phyloP scores from a whole-genome alignment of 2,329 filamentous ascomycete species.

The Epichloe amarillans region DNA sequence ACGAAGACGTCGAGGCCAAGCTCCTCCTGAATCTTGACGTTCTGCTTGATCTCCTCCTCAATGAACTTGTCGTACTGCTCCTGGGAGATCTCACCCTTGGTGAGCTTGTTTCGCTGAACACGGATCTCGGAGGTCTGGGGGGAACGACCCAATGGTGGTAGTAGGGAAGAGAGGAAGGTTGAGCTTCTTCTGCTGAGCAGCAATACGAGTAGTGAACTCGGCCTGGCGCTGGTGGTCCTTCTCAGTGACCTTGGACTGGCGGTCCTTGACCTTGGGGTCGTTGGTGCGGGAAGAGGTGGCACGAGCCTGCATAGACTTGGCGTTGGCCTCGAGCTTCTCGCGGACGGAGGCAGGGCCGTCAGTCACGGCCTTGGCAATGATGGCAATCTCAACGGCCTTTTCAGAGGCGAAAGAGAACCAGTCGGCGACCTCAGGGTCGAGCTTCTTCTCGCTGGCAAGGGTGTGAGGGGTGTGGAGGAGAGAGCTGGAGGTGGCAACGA shows the following conservation, averaged over 20 bases:
- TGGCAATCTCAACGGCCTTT: constrained; percentile 81
- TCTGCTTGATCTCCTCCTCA: constrained; percentile 92
- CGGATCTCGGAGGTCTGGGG: constrained; percentile 99
- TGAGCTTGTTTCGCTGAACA: constrained; percentile 92
- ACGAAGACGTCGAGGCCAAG: constrained; percentile 94
- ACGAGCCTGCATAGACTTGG: constrained; percentile 83
- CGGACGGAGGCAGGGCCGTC: constrained; percentile 79
- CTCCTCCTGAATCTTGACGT: constrained; percentile 95
- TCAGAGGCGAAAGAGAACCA: constrained; percentile 98
- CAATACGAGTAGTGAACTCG: constrained; percentile 71
- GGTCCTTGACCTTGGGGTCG: constrained; percentile 92
- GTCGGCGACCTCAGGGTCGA: constrained; percentile 81
- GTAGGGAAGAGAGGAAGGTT: constrained; percentile 95
- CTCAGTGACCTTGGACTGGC: constrained; percentile 74
- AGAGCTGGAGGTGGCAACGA: constrained; percentile 92
- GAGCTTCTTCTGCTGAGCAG: constrained; percentile 81
- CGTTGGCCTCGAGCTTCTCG: constrained; percentile 89
- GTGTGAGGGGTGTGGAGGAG: constrained; percentile 98
- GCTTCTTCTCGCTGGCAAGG: constrained; percentile 95
- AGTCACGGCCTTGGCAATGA: constrained; percentile 94
- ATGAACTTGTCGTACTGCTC: constrained; percentile 98
- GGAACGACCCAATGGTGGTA: constrained; percentile 98
- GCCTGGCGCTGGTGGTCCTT: constrained; percentile 89
- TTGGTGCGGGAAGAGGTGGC: constrained; percentile 91
- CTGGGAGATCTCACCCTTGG: constrained; percentile 91